Evolutionary conservation across 495 filamentous ascomycete genomes (phyloP), one percentile per base, ranked within the genome.

Genomic region (Trichoderma virens): DNA sequence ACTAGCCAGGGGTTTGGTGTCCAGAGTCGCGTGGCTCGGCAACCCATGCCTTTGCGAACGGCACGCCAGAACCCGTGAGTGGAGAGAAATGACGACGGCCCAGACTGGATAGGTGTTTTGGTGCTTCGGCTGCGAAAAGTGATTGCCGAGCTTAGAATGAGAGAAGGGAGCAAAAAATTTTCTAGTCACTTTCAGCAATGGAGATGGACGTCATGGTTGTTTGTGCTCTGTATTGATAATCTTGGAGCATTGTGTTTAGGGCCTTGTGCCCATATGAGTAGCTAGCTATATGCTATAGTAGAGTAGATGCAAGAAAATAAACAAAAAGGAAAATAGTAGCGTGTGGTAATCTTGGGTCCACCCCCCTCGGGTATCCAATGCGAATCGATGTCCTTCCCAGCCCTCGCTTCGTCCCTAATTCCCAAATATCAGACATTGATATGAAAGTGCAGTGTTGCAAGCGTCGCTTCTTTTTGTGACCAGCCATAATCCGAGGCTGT

Each of bases 311-410:
- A 56, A 56, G 25, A 30, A 56, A 56, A 56, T 14, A 27, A 20
- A 47, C 18, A 20, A 18, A 23, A n/a, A 47, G 51, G 28, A 20
- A 27, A 11, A 30, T 27, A 28, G 51, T 56, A 20, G 25, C 41
- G 18, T 16, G 14, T n/a, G 8, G 43, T 47, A 47, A 18, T 47
- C n/a, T 30, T 2, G 51, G 23, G 51, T 23, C 51, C 51, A 56
- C 16, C 27, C 27, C 51, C 51, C 51, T 56, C 25, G 51, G 51
- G 51, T 56, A 56, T 56, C 51, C 51, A 27, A 56, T 56, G 47
- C 25, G 7, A 56, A 30, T 30, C 25, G 25, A 18, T 13, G 28
- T 27, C 23, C 27, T 27, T 56, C 51, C 51, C 51, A n/a, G 51
- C 51, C 51, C 23, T 56, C 25, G 51, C 51, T 27, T 56, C 25